phyloP scores from a whole-genome alignment of 176 grass and related monocot genomes.

The Triticum turgidum region DNA sequence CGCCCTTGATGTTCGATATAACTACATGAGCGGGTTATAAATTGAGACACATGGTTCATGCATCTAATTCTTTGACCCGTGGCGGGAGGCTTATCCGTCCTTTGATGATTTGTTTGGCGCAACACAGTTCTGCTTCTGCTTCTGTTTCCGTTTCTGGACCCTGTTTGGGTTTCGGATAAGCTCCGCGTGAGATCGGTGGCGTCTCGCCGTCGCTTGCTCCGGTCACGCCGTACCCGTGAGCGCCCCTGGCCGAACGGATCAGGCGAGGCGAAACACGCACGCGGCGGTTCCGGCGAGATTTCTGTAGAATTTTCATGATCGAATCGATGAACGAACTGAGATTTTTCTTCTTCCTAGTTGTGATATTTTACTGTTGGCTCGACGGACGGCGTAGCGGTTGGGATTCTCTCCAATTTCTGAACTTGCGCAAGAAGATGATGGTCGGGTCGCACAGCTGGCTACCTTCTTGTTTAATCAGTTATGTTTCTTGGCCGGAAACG shows the following conservation, averaged over 20 bases:
- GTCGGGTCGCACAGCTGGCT: not conserved
- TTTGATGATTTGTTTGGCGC: not conserved
- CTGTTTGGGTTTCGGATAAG: not conserved
- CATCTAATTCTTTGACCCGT: not conserved
- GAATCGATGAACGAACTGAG: not conserved
- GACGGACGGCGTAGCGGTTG: not conserved
- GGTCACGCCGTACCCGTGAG: slow-evolving; percentile 27
- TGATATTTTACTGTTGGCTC: not conserved
- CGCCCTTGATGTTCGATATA: not conserved
- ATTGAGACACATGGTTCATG: slow-evolving; percentile 11
- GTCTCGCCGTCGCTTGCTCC: slow-evolving; percentile 1
- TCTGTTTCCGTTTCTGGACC: not conserved
- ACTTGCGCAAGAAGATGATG: not conserved
- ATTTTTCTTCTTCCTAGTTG: not conserved
- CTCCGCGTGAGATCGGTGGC: not conserved
- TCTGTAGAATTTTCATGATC: not conserved
- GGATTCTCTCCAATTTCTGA: not conserved
- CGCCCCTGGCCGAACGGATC: not conserved
- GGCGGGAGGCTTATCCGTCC: not conserved
- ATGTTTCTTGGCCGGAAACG: not conserved
- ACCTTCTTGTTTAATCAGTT: not conserved
- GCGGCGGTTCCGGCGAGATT: not conserved
- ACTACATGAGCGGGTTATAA: not conserved
- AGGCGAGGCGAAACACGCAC: not conserved
- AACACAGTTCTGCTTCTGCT: not conserved